Conservation (phyloP, 176 grass and related monocot genomes). For the Luzula sylvatica region DNA sequence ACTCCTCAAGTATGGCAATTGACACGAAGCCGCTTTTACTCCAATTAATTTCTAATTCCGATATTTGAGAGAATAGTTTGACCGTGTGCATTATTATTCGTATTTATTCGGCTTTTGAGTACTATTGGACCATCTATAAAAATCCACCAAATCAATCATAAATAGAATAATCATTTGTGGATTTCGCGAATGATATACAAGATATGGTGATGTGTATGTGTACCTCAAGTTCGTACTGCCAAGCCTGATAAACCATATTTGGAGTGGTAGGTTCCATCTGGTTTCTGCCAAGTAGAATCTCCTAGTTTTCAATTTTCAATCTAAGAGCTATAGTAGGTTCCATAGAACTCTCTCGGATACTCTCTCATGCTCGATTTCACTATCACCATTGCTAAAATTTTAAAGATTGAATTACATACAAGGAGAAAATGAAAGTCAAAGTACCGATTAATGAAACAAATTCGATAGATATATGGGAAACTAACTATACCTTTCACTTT, state of each 20-base stretch:
- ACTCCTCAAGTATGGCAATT: too few species aligned
- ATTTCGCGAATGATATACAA: background rate
- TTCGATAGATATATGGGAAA: background rate
- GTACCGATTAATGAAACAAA: constrained; percentile 2
- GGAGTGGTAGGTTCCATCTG: constrained; percentile 84
- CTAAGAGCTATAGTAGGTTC: constrained; percentile 67
- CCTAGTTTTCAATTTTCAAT: constrained; percentile 70
- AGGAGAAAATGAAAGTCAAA: background rate
- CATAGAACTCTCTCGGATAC: constrained; percentile 68
- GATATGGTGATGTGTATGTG: background rate
- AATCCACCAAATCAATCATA: background rate
- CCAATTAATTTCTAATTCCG: too few species aligned
- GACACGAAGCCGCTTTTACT: too few species aligned
- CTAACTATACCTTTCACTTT: constrained; percentile 8
- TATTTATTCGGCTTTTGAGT: constrained; percentile 66
- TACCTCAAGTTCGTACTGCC: constrained; percentile 86
- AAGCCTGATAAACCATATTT: constrained; percentile 95
- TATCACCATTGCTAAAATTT: constrained; percentile 26
- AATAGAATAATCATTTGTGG: background rate
- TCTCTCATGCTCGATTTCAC: constrained; percentile 37
- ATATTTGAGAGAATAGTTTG: too few species aligned
- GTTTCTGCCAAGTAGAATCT: constrained; percentile 62
- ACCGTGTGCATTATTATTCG: too few species aligned
- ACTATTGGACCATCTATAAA: constrained; percentile 74
- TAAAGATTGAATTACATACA: background rate